Conservation (phyloP, 2,329 filamentous ascomycete species). For the Paecilomyces niveus region DNA sequence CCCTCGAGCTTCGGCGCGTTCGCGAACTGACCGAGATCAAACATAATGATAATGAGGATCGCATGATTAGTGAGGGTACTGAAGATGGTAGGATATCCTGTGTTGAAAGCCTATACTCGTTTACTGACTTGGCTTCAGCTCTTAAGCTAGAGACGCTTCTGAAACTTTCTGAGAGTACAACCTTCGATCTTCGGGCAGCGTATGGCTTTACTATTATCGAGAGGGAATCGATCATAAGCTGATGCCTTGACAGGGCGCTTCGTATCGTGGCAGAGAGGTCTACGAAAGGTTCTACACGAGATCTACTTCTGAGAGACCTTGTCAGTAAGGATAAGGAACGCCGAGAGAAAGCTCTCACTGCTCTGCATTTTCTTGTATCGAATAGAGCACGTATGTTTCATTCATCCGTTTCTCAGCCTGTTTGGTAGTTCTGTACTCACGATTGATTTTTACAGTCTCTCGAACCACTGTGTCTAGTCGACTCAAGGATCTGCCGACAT, state of each 20-base stretch:
- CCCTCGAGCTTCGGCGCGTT: constrained; percentile 42
- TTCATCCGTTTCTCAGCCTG: neutral
- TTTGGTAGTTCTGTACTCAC: neutral
- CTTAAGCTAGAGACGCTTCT: constrained; percentile 60
- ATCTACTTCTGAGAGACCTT: constrained; percentile 36
- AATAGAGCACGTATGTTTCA: constrained; percentile 29
- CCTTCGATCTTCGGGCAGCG: constrained; percentile 64
- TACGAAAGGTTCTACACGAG: constrained; percentile 31
- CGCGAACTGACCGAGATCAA: constrained; percentile 52
- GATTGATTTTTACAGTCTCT: constrained; percentile 19
- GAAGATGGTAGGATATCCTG: constrained; percentile 50
- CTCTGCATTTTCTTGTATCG: constrained; percentile 36
- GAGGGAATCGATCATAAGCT: neutral
- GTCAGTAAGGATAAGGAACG: constrained; percentile 29
- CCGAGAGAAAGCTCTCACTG: constrained; percentile 34
- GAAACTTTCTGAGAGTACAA: constrained; percentile 63
- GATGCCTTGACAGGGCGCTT: constrained; percentile 24
- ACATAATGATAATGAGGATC: constrained; percentile 56
- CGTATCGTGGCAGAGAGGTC: constrained; percentile 41
- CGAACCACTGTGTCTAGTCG: constrained; percentile 27
- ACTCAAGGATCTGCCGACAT: constrained; percentile 29
- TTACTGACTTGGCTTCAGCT: constrained; percentile 30
- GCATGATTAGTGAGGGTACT: constrained; percentile 68
- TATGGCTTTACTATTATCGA: constrained; percentile 30
- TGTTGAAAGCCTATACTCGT: neutral